Base-by-base conservation (phyloP, 2,329 filamentous ascomycete species). In the Pyricularia sp. region DNA sequence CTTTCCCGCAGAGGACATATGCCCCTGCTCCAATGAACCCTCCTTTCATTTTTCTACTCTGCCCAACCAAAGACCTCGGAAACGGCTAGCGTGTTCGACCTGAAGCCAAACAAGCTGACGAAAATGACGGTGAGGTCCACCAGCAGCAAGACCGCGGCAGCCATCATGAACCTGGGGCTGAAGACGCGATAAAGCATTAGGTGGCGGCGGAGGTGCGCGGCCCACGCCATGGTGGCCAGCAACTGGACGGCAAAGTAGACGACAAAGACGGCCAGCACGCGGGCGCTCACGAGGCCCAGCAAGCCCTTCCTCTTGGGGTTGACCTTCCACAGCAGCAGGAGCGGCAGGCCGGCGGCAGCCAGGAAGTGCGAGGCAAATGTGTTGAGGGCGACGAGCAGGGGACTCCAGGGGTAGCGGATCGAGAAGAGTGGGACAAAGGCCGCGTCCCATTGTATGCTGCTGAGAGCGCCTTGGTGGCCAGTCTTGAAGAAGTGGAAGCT, bases 401-500 rank as follows among this genome's bases (percentile, higher is more conserved):
- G 94, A 0, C 89, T 91, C 92, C 92, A 97, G 0, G 95, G 95
- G 79, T 99, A 97, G 69, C 87, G 87, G 72, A 99, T 87, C 6
- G 87, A 88, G 70, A 90, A 88, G 9, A 98, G 85, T 0, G 94
- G 92, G 72, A 99, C 92, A 80, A 99, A 99, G 3, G 93, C 94
- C 25, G 88, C 87, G 80, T 99, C 95, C 95, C 95, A 99, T 76
- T 99, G 95, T 75, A 99, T 94, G 72, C 89, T 92, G 73, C 90
- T 86, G 28, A 97, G 85, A 0, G 89, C 91, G 14, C 94, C 94
- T 79, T 98, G 94, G 79, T 99, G 95, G 71, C 95, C 95, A 0
- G 95, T 99, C 77, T 97, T 97, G 87, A 99, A 99, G 83, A 90
- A 99, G 82, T 97, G 90, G 79, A 94, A 97, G 75, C 91, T 93